Evolutionary conservation across 139 green algal species (phyloP).

Genomic region (Tetraselmis striata): DNA sequence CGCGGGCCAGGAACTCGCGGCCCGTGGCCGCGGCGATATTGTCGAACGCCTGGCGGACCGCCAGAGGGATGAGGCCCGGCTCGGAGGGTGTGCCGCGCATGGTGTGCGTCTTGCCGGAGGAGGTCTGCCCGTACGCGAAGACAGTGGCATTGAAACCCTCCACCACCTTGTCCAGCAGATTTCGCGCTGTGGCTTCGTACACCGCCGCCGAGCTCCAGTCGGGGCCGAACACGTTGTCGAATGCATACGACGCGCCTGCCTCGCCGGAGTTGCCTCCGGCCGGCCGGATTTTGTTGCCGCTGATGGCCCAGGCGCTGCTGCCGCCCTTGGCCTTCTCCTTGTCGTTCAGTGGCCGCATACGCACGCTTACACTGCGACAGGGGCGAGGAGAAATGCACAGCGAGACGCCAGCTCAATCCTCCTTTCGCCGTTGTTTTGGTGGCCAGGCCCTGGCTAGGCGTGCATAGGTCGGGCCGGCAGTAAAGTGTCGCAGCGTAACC

Average conservation of each 20-base stretch:
- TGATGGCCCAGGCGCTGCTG: constrained; percentile 48
- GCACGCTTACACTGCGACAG: constrained; percentile 65
- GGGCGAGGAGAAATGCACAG: too few species aligned
- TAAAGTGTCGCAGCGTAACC: too few species aligned
- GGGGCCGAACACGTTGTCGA: constrained; percentile 75
- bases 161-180: constrained; percentile 70
- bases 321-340: constrained; percentile 45
- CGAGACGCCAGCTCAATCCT: too few species aligned
- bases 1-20: constrained; percentile 86
- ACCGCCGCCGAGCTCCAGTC: constrained; percentile 49
- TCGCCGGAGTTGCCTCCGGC: neutral
- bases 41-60: constrained; percentile 74
- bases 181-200: constrained; percentile 53
- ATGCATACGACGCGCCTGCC: constrained; percentile 42
- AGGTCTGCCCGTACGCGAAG: constrained; percentile 96
- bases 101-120: constrained; percentile 91
- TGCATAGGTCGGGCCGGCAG: too few species aligned
- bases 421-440: too few species aligned
- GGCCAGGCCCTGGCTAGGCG: too few species aligned
- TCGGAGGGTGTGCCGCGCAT: constrained; percentile 70
- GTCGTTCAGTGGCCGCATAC: constrained; percentile 71
- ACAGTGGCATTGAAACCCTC: constrained; percentile 85
- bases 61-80: constrained; percentile 76
- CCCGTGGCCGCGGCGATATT: constrained; percentile 51
- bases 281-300: constrained; percentile 41